Evolutionary conservation across 2,329 filamentous ascomycete genomes (phyloP).

Genomic region (Furcasterigmium sp.): DNA sequence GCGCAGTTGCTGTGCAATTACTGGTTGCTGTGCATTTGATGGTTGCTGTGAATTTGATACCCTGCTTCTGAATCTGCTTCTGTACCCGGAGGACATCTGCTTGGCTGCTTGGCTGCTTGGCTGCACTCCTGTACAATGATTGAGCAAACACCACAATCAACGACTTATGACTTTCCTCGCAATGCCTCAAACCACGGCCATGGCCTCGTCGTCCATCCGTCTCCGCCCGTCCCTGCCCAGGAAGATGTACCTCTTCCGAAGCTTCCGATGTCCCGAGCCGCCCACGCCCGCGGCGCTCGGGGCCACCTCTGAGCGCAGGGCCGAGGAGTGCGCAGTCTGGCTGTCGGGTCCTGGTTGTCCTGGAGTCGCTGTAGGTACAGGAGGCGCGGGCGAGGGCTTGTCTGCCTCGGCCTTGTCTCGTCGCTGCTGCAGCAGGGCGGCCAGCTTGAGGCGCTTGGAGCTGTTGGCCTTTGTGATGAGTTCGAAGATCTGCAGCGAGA

Average conservation of each 20-base stretch:
- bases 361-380: neutral
- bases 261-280: neutral
- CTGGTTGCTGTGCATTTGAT: too few relatives aligned
- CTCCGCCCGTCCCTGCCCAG: neutral
- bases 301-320: neutral
- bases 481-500: conserved; percentile 10
- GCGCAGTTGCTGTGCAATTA: too few relatives aligned
- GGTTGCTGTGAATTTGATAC: too few relatives aligned
- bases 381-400: neutral
- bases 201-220: neutral
- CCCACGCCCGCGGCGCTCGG: neutral
- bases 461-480: conserved; percentile 5
- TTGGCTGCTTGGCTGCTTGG: too few relatives aligned
- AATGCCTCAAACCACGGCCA: neutral
- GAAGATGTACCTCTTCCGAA: neutral
- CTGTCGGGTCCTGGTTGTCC: neutral
- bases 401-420: neutral
- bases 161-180: too few relatives aligned
- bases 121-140: too few relatives aligned
- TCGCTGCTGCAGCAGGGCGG: neutral
- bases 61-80: too few relatives aligned
- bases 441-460: neutral
- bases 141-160: too few relatives aligned
- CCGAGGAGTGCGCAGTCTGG: conserved; percentile 1
- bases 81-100: too few relatives aligned